Evolutionary conservation across 139 green algal genomes (phyloP).

Genomic region (Asterochloris sp.): DNA sequence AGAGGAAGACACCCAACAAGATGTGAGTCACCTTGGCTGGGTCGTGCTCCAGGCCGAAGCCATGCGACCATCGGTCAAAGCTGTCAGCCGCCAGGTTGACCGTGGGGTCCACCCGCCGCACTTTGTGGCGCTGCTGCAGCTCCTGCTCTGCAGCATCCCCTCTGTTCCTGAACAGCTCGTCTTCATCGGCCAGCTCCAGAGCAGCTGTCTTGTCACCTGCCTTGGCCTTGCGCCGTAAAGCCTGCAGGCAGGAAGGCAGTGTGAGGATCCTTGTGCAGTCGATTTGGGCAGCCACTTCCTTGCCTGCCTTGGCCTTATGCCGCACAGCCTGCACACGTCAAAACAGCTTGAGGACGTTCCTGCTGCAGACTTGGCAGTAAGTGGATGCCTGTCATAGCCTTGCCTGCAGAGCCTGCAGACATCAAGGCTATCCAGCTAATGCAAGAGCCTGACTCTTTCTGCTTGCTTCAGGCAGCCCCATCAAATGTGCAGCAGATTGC

Average conservation of each 20-base stretch:
- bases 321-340: no score
- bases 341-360: no score
- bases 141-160: constrained; percentile 4
- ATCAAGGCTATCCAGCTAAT: no score
- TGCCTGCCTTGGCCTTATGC: no score
- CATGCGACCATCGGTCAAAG: constrained; percentile 11
- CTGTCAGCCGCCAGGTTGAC: constrained; percentile 46
- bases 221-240: background rate
- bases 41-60: background rate
- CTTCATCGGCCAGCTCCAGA: constrained; percentile 8
- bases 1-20: background rate
- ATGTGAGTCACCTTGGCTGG: background rate
- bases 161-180: constrained; percentile 17
- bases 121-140: constrained; percentile 10
- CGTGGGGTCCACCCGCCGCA: constrained; percentile 38
- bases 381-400: no score
- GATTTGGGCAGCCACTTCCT: no score
- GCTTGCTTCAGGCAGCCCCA: no score
- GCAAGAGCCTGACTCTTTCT: no score
- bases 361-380: no score
- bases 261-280: background rate
- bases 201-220: constrained; percentile 7
- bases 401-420: no score
- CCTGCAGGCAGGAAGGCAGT: background rate
- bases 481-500: no score